These are phyloP conservation scores for Epichloe gansuensis DNA, from an alignment of 2,329 filamentous ascomycete species.

Conservation along the genomic window DNA sequence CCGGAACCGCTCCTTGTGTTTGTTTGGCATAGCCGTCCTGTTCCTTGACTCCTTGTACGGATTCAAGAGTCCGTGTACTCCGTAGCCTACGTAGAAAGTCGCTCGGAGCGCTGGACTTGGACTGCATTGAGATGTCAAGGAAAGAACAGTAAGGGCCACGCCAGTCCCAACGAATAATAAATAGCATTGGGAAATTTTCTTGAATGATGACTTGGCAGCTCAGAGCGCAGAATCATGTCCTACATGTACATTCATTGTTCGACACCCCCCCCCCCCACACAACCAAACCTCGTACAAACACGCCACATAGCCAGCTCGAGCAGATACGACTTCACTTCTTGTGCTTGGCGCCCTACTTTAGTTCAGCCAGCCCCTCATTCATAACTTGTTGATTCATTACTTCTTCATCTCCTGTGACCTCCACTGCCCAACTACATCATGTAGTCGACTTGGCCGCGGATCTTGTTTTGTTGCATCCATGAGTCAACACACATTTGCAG, in stretches of 20 bases:
- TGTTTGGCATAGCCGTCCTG: too few relatives aligned
- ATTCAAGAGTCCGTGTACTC: too few relatives aligned
- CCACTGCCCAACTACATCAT: neutral
- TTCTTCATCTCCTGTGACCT: neutral
- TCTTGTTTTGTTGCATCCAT: constrained; percentile 1
- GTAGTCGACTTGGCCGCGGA: constrained; percentile 1
- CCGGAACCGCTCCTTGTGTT: too few relatives aligned
- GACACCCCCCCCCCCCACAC: neutral
- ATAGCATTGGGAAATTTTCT: too few relatives aligned
- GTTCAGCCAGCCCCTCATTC: neutral
- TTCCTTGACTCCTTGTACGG: too few relatives aligned
- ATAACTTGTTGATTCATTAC: neutral
- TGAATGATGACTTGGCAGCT: too few relatives aligned
- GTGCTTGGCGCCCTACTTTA: neutral
- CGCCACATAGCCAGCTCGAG: neutral
- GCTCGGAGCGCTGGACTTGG: too few relatives aligned
- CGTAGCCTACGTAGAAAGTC: too few relatives aligned
- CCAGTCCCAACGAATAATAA: too few relatives aligned
- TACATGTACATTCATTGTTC: neutral
- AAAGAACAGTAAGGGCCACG: too few relatives aligned
- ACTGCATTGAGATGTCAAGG: too few relatives aligned
- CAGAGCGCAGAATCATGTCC: too few relatives aligned
- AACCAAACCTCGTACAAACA: neutral
- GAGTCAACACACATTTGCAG: constrained; percentile 1
- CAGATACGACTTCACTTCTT: neutral